phyloP scores from a whole-genome alignment of 495 filamentous ascomycete species.

The Immersiella caudata region DNA sequence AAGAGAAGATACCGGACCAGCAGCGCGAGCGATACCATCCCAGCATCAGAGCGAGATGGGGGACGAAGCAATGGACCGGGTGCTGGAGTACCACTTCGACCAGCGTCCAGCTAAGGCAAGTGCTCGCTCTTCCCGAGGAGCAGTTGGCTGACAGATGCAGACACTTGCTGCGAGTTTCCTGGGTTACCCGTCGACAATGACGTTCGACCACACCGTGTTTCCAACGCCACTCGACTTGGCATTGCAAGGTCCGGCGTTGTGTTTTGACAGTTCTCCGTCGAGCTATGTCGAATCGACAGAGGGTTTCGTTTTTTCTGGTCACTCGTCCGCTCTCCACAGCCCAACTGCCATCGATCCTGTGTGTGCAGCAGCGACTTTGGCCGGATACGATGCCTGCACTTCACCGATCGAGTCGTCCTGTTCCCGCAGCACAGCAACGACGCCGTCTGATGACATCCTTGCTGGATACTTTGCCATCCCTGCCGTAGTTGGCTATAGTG shows the following conservation, averaged over 20 bases:
- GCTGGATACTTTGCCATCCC: not conserved
- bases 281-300: not conserved
- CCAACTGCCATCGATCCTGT: not conserved
- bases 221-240: not conserved
- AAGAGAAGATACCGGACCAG: not conserved
- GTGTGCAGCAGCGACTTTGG: not conserved
- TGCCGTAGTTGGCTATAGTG: not conserved
- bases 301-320: not conserved
- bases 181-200: not conserved
- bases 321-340: not conserved
- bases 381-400: not conserved
- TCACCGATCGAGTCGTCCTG: not conserved
- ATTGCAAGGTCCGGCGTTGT: not conserved
- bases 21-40: not conserved
- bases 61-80: not conserved
- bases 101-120: not conserved
- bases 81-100: not conserved
- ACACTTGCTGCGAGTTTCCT: not conserved
- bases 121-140: not conserved
- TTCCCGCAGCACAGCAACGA: conserved; percentile 5
- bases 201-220: not conserved
- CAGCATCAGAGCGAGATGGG: not conserved
- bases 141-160: not conserved
- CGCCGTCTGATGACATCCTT: conserved; percentile 1
- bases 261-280: not conserved